Evolutionary conservation across 148 eudicot species (phyloP).

Genomic region (Heliamphora exappendiculata): DNA sequence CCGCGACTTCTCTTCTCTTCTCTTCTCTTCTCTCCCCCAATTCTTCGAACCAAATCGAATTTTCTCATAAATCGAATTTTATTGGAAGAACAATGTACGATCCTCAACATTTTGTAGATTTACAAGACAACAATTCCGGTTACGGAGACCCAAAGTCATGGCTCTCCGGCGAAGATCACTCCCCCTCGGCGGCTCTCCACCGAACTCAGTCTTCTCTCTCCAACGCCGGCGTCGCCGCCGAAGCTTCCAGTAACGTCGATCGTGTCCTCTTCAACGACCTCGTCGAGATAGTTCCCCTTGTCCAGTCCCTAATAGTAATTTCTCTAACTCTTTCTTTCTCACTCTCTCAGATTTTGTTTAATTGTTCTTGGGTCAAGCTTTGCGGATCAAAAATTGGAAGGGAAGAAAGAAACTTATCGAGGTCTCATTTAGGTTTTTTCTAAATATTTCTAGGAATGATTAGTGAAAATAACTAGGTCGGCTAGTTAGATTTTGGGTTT

Average conservation of each 20-base stretch:
- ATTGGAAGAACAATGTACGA: slow-evolving; percentile 21
- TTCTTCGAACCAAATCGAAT: background rate
- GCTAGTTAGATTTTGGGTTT: too few species aligned
- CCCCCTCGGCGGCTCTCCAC: slow-evolving; percentile 20
- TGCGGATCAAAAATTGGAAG: background rate
- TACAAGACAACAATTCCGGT: slow-evolving; percentile 16
- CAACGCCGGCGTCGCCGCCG: slow-evolving; percentile 19
- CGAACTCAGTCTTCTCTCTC: slow-evolving; percentile 26
- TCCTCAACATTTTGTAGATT: slow-evolving; percentile 19
- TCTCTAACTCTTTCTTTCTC: slow-evolving; percentile 12
- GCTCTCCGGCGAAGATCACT: slow-evolving; percentile 24
- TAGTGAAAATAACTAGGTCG: background rate
- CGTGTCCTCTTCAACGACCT: slow-evolving; percentile 57
- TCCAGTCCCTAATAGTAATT: slow-evolving; percentile 71
- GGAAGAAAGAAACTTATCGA: background rate
- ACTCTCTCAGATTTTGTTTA: slow-evolving; percentile 1
- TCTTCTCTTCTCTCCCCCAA: background rate
- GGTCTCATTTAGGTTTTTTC: background rate
- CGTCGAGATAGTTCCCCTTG: slow-evolving; percentile 73
- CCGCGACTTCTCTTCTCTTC: too few species aligned
- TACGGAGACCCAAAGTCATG: slow-evolving; percentile 27
- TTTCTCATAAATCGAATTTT: background rate
- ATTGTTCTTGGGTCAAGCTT: background rate
- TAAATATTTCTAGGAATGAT: background rate
- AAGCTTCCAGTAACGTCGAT: slow-evolving; percentile 32